These are phyloP conservation scores for Emmonsiellopsis sp. DNA, from an alignment of 2,329 filamentous ascomycete species.

Conservation along the genomic window DNA sequence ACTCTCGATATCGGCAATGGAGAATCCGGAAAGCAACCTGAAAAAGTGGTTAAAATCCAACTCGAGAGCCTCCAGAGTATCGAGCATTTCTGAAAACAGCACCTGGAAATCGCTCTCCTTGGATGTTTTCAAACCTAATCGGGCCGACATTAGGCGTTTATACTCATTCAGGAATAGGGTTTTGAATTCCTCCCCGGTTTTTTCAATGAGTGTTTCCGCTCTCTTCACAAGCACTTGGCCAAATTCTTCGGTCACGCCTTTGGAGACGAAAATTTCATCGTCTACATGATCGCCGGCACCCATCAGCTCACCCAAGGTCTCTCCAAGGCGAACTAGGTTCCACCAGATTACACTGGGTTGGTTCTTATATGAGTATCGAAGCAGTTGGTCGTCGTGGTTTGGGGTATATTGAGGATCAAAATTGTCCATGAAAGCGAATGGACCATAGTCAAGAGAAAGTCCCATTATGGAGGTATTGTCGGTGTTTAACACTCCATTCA, in stretches of 20 bases:
- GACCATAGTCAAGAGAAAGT: constrained; percentile 86
- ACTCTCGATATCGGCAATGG: constrained; percentile 53
- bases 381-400: constrained; percentile 84
- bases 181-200: constrained; percentile 79
- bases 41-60: constrained; percentile 95
- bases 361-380: constrained; percentile 86
- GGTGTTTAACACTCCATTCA: constrained; percentile 95
- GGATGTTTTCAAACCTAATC: constrained; percentile 64
- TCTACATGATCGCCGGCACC: constrained; percentile 68
- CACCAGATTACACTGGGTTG: constrained; percentile 98
- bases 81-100: constrained; percentile 72
- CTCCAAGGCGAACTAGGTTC: constrained; percentile 88
- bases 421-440: constrained; percentile 95
- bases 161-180: constrained; percentile 82
- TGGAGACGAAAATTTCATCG: constrained; percentile 56
- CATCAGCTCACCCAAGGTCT: constrained; percentile 78
- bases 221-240: constrained; percentile 62
- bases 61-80: constrained; percentile 70
- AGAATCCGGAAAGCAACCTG: constrained; percentile 61
- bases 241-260: constrained; percentile 63
- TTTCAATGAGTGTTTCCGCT: constrained; percentile 74
- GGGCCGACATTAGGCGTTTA: constrained; percentile 68
- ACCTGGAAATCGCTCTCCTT: constrained; percentile 68
- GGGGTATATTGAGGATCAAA: constrained; percentile 93
- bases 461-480: constrained; percentile 92